Conservation (phyloP, 495 filamentous ascomycete genomes). For the Rhypophila decipiens region DNA sequence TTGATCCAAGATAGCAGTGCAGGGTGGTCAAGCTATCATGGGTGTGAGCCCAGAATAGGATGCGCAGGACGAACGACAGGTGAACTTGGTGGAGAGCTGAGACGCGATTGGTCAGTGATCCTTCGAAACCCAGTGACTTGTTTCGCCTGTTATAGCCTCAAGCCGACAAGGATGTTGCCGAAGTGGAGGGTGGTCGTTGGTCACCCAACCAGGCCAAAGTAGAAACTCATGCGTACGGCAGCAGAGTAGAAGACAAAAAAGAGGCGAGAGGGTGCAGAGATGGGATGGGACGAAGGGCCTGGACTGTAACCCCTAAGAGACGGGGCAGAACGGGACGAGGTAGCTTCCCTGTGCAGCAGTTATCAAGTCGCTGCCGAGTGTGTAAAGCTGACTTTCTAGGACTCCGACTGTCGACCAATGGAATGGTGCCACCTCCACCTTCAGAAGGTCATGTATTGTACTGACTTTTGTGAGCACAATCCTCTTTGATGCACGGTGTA, state of each 20-base stretch:
- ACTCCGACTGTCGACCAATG: too few relatives aligned
- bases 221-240: not conserved
- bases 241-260: not conserved
- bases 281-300: too few relatives aligned
- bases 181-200: slow-evolving; percentile 2
- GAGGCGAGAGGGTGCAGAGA: too few relatives aligned
- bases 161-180: slow-evolving; percentile 17
- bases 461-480: too few relatives aligned
- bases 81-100: not conserved
- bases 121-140: slow-evolving; percentile 7
- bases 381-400: too few relatives aligned
- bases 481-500: too few relatives aligned
- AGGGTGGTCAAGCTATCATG: not conserved
- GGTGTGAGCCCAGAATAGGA: slow-evolving; percentile 4
- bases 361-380: too few relatives aligned
- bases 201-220: not conserved
- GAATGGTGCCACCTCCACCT: not conserved
- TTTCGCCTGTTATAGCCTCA: slow-evolving; percentile 18
- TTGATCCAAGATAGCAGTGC: not conserved
- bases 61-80: slow-evolving; percentile 7
- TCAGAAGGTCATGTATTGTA: too few relatives aligned
- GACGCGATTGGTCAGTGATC: slow-evolving; percentile 7
- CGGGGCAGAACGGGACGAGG: not conserved
- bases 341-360: not conserved
- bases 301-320: too few relatives aligned